These are phyloP conservation scores for Dalbergia cochinchinensis DNA, from an alignment of 306 rosid genomes.

Conservation along the genomic window DNA sequence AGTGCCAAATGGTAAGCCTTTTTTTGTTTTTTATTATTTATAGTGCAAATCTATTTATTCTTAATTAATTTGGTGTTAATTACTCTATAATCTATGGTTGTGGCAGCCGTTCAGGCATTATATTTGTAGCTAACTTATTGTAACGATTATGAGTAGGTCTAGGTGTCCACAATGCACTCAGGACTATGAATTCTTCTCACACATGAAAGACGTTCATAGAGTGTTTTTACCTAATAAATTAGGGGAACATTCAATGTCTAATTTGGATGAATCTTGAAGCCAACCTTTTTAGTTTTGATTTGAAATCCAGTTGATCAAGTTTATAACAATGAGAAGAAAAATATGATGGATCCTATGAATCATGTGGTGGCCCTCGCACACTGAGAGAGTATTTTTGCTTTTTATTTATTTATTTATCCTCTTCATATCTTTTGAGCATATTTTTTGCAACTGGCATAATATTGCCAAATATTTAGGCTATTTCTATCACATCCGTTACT, in stretches of 20 bases:
- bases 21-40: constrained; percentile 8
- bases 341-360: no score
- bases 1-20: constrained; percentile 15
- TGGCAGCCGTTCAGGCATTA: background rate
- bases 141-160: constrained; percentile 32
- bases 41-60: background rate
- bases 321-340: background rate
- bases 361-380: background rate
- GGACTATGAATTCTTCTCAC: constrained; percentile 12
- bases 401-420: background rate
- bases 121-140: background rate
- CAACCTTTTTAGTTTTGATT: no score
- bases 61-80: background rate
- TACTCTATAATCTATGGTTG: constrained; percentile 11
- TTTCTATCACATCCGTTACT: background rate
- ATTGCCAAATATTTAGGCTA: background rate
- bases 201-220: background rate
- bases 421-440: background rate
- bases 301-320: background rate
- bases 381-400: background rate
- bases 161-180: constrained; percentile 34
- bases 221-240: constrained; percentile 12
- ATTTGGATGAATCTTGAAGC: background rate
- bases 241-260: background rate
- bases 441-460: background rate